Conservation (phyloP, 176 grass and related monocot genomes). For the Paspalum vaginatum region DNA sequence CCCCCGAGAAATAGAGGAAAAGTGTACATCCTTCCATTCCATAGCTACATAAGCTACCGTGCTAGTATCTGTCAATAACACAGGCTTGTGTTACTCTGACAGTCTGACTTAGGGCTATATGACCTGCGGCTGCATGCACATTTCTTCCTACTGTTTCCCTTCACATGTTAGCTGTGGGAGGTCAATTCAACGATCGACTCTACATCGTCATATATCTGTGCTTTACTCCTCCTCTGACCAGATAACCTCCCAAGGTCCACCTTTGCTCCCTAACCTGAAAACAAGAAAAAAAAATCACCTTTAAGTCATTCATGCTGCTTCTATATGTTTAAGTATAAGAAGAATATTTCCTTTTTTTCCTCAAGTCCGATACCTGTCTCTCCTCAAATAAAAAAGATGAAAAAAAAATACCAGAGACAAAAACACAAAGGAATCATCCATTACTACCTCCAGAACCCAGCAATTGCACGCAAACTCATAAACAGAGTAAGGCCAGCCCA, state of each 20-base stretch:
- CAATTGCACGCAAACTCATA: conserved; percentile 77
- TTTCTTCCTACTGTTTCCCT: background rate
- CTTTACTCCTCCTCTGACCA: conserved; percentile 46
- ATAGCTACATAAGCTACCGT: too few species aligned
- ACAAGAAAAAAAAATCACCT: background rate
- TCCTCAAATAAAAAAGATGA: background rate
- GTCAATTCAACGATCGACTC: background rate
- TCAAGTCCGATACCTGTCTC: background rate
- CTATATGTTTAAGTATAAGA: background rate
- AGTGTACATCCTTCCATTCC: background rate
- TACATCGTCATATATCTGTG: background rate
- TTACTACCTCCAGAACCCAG: conserved; percentile 76
- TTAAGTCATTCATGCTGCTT: background rate
- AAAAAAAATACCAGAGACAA: background rate
- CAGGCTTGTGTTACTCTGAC: background rate
- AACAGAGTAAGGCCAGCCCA: conserved; percentile 83
- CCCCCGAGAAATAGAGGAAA: too few species aligned
- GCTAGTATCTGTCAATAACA: background rate
- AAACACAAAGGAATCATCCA: background rate
- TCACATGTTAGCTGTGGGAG: background rate
- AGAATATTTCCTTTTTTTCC: background rate
- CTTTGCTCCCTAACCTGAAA: conserved; percentile 68
- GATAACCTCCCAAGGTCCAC: conserved; percentile 57
- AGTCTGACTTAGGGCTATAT: background rate
- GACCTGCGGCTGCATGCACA: background rate